Percentiles rank a stretch among this genome's conserved stretches.
These are phyloP conservation scores for Chalaropsis thielavioides DNA, from an alignment of 2,329 filamentous ascomycete species.

Conservation along the genomic window DNA sequence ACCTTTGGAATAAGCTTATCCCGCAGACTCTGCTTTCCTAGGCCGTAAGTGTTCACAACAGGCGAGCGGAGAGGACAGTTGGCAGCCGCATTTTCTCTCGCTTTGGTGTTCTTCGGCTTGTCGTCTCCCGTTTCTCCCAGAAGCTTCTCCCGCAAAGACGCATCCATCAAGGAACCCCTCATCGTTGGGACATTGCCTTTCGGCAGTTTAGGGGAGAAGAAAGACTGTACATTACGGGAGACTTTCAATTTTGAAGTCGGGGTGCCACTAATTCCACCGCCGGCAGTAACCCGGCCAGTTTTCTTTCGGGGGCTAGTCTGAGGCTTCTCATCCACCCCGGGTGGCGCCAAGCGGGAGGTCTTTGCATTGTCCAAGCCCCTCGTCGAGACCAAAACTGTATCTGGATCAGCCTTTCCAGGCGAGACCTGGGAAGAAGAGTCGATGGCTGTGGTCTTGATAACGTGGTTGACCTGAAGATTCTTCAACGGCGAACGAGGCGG, in stretches of 20 bases:
- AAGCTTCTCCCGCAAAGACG: neutral
- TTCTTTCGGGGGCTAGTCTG: neutral
- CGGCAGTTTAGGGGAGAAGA: neutral
- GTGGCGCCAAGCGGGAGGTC: neutral
- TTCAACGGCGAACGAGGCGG: neutral
- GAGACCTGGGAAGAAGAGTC: neutral
- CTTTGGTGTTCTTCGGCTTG: neutral
- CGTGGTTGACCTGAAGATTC: neutral
- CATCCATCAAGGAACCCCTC: neutral
- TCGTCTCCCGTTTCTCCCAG: neutral
- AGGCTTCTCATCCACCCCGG: neutral
- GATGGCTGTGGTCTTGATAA: neutral
- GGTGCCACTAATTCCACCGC: neutral
- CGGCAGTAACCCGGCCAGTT: neutral
- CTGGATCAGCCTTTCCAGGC: neutral
- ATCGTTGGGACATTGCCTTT: neutral
- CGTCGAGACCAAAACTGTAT: neutral
- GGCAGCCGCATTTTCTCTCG: neutral
- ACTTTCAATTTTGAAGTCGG: neutral
- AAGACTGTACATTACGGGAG: neutral
- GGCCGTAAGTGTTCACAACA: neutral
- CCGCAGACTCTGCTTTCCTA: neutral
- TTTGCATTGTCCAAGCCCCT: neutral
- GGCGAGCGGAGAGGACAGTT: neutral
- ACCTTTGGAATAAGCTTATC: neutral